Base-by-base conservation (phyloP, 1,139 yeast genomes). In the Hyphopichia khmerensis region DNA sequence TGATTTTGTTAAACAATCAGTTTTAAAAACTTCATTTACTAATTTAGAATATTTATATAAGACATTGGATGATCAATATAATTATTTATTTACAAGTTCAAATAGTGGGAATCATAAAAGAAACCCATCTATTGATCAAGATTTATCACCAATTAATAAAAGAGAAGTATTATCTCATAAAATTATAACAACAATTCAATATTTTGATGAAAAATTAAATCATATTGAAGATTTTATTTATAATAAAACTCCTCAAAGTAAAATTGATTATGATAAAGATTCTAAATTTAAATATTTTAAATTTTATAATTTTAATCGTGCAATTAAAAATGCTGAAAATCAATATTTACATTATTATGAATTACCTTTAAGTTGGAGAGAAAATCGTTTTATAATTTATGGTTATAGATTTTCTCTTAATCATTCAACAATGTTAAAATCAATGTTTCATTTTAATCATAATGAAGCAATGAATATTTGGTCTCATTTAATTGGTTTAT, bases 381-480 rank as follows among this genome's bases (percentile, higher is more conserved):
- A 91, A 61, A 93, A 93, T 66, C 84, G 90, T 45, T 90, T 79
- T 60, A 88, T 93, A 44, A 72, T 86, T 30, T 67, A 81, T 41
- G 98, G 98, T 1, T 93, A 93, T 67, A 69, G 98, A 48, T 93
- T 93, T 65, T 83, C 87, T 43, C 71, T 80, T 47, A 76, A 78
- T 39, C 93, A 87, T 58, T 42, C 57, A 4, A 74, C 77, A 45
- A 87, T 95, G 56, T 55, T 82, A 32, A 59, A 64, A 44, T 77
- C 87, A 43, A 65, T 87, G 11, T 79, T 62, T 58, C 78, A 49
- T 59, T 86, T 66, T 51, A 61, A 69, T 52, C 98, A 93, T 65
- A 93, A 93, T 59, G 99, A 93, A 62, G 78, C 96, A 1, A 79
- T 88, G 63, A 93, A 93, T 65, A 90, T 93, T 45, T 93, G 99